These are phyloP conservation scores for Chlamydomonas incerta DNA, from an alignment of 139 green algal genomes.

Conservation along the genomic window DNA sequence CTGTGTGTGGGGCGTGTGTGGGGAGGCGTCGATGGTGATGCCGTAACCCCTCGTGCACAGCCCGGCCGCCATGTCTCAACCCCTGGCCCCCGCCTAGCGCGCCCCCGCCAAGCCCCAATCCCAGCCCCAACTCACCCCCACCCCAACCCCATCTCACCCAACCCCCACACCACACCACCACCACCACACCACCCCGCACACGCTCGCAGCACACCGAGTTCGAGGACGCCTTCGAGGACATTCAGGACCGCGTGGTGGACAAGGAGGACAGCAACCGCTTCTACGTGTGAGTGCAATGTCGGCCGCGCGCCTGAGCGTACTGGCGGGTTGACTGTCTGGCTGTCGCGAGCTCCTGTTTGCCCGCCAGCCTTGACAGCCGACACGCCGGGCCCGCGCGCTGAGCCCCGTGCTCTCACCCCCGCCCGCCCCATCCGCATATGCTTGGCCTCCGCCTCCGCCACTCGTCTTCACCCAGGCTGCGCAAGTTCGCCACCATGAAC, in stretches of 20 bases:
- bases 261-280: conserved; percentile 26
- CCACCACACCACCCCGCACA: not conserved
- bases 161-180: not conserved
- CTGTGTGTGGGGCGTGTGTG: not conserved
- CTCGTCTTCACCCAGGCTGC: not conserved
- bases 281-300: conserved; percentile 34
- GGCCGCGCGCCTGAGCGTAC: too few relatives aligned
- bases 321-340: too few relatives aligned
- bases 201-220: conserved; percentile 9
- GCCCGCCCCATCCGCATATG: not conserved
- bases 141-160: not conserved
- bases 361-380: too few relatives aligned
- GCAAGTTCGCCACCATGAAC: conserved; percentile 39
- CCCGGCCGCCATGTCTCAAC: too few relatives aligned
- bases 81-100: too few relatives aligned
- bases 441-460: not conserved
- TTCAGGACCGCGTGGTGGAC: not conserved
- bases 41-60: too few relatives aligned
- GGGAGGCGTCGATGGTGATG: too few relatives aligned
- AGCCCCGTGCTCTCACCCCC: not conserved
- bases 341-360: too few relatives aligned
- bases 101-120: too few relatives aligned
- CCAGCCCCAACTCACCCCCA: too few relatives aligned
- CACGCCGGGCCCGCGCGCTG: too few relatives aligned
- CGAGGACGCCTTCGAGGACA: not conserved